Percentiles rank a stretch among this genome's conserved stretches.
phyloP scores from a whole-genome alignment of 2,329 filamentous ascomycete genomes.

The Arthrobotrys pseudoclavata region DNA sequence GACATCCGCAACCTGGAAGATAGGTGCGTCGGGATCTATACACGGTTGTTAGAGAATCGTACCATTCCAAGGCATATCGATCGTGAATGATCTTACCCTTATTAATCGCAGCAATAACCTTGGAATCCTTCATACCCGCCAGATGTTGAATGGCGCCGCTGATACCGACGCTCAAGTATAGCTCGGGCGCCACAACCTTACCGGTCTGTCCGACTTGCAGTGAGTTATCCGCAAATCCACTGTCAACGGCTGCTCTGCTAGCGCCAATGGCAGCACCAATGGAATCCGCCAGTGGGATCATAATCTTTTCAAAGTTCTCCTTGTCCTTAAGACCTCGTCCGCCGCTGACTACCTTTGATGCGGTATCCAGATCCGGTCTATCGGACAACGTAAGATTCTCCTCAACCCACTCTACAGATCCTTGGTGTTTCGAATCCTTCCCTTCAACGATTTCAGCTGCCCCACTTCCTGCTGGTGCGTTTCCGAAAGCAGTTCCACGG shows the following conservation, averaged over 20 bases:
- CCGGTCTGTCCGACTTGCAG: slow-evolving; percentile 98
- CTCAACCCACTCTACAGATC: slow-evolving; percentile 87
- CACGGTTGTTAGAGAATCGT: slow-evolving; percentile 8
- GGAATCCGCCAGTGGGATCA: slow-evolving; percentile 90
- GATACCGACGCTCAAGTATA: slow-evolving; percentile 96
- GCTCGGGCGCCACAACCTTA: slow-evolving; percentile 95
- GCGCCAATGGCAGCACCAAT: slow-evolving; percentile 96
- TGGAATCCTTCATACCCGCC: slow-evolving; percentile 99
- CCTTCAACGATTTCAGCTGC: slow-evolving; percentile 80
- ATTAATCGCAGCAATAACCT: slow-evolving; percentile 99
- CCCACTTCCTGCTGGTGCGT: slow-evolving; percentile 76
- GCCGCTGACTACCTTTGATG: slow-evolving; percentile 88
- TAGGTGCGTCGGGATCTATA: slow-evolving; percentile 87
- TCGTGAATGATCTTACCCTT: slow-evolving; percentile 71
- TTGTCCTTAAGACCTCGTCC: slow-evolving; percentile 97
- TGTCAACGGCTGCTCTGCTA: slow-evolving; percentile 94
- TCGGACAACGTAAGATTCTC: slow-evolving; percentile 94
- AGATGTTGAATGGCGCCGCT: slow-evolving; percentile 98
- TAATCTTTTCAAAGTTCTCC: slow-evolving; percentile 94
- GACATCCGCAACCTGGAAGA: slow-evolving; percentile 98
- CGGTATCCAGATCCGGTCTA: slow-evolving; percentile 92
- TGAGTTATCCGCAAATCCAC: slow-evolving; percentile 97
- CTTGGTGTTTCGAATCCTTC: slow-evolving; percentile 82
- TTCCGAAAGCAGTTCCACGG: slow-evolving; percentile 89
- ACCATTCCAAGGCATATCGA: background rate